Percentiles rank a stretch among this genome's conserved stretches.
These are phyloP conservation scores for Plasmopara muralis DNA, from an alignment of 352 stramenopile species.

Conservation along the genomic window DNA sequence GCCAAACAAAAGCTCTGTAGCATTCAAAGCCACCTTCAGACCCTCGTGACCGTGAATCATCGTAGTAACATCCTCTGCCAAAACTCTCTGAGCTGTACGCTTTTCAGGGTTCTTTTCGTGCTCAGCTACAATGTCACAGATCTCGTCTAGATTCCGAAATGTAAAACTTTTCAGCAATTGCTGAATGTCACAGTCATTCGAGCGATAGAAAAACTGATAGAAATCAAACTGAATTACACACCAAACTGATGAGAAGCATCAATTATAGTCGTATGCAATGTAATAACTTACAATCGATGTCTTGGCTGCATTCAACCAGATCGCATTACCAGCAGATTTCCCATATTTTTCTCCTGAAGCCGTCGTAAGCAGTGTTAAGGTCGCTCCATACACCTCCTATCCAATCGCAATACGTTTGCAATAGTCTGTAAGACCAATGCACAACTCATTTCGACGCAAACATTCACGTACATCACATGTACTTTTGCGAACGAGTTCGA, in stretches of 20 bases:
- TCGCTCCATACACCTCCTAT: conserved; percentile 90
- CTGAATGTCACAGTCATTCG: conserved; percentile 89
- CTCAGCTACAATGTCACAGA: conserved; percentile 81
- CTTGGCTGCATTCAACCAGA: conserved; percentile 96
- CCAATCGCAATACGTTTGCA: not conserved
- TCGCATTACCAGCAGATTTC: conserved; percentile 96
- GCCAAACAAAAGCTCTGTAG: conserved; percentile 65
- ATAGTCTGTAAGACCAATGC: not conserved
- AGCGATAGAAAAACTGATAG: conserved; percentile 90
- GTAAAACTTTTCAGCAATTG: conserved; percentile 98
- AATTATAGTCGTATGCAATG: not conserved
- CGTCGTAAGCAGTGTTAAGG: conserved; percentile 96
- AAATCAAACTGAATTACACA: conserved; percentile 72
- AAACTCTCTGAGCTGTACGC: conserved; percentile 55
- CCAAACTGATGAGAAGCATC: too few species aligned
- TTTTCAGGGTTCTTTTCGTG: conserved; percentile 77
- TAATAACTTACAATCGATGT: conserved; percentile 89
- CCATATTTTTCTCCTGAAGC: conserved; percentile 98
- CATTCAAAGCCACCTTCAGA: conserved; percentile 45
- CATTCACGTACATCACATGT: conserved; percentile 43
- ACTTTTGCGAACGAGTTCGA: conserved; percentile 93
- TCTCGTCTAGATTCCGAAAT: conserved; percentile 91
- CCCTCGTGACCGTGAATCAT: conserved; percentile 92
- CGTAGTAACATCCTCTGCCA: conserved; percentile 81
- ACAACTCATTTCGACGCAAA: conserved; percentile 4